Evolutionary conservation across 805 yeast species (phyloP), one percentile per base, ranked within the genome.

Genomic region (Ogataea neopini): DNA sequence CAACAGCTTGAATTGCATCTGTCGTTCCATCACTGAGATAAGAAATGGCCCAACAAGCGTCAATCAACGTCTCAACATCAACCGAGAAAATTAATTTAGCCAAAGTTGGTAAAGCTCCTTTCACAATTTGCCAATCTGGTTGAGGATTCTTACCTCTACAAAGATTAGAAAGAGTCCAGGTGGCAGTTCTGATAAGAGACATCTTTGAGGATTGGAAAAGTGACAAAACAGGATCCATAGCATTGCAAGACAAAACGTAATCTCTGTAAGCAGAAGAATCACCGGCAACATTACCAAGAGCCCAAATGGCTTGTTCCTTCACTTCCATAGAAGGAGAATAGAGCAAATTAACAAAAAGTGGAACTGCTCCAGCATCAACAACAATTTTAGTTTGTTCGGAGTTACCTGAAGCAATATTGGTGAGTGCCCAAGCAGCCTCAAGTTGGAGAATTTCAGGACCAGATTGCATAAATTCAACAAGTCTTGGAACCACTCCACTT

Each of bases 381-480:
- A 94, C 98, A 36, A 84, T 84, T 60, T 79, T 80, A 17, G 99
- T 94, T 71, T 94, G 98, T 40, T 81, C 86, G 35, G 96, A 81
- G 43, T 85, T 75, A 53, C 99, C 99, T 3, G 97, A 88, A 18
- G 98, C 98, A 67, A 94, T 92, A 67, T 94, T 94, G 43, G 99
- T 94, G 58, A 94, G 79, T n/a, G 98, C 98, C 99, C 99, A 94
- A 7, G 99, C 97, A 10, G 98, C 96, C 74, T 94, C 99, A 60
- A 94, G 80, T 71, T 92, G 98, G 60, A 94, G 77, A 76, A 87
- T 81, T 61, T 88, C 90, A 3, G 91, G 88, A 57, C 88, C 90
- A 45, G 80, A 75, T 50, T 75, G 73, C 90, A 94, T 86, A 60
- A 91, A 89, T 59, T 80, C 83, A 46, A 94, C 97, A 66, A 94